Percentiles rank a stretch among this genome's conserved stretches.
Conservation (phyloP, 495 filamentous ascomycete genomes). For the Aspergillus haitiensis region DNA sequence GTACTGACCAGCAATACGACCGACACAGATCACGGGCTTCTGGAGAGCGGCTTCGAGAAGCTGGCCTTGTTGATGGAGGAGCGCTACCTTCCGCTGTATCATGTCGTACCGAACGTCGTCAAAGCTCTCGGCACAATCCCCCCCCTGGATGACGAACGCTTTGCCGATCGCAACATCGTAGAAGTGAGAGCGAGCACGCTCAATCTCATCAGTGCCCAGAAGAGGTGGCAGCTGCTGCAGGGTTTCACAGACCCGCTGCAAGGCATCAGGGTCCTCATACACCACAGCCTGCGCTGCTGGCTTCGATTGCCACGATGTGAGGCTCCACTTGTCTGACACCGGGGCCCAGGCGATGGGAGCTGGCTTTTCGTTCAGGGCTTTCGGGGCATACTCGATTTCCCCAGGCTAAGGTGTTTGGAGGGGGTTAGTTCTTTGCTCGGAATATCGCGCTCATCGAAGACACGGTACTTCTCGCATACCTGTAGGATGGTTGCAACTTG, state of each 20-base stretch:
- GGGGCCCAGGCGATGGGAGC: neutral
- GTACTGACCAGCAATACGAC: constrained; percentile 13
- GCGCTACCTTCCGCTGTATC: constrained; percentile 14
- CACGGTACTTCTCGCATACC: neutral
- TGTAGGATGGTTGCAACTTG: neutral
- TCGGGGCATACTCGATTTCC: neutral
- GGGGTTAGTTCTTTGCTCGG: neutral
- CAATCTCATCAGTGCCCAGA: constrained; percentile 7
- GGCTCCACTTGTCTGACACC: neutral
- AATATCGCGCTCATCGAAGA: neutral
- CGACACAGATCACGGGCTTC: constrained; percentile 10
- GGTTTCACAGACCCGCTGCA: constrained; percentile 7
- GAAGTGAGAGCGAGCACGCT: constrained; percentile 7
- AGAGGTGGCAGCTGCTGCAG: constrained; percentile 9
- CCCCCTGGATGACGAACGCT: constrained; percentile 13
- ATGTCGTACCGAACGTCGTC: constrained; percentile 7
- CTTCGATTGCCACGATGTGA: constrained; percentile 3
- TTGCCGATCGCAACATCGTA: constrained; percentile 7
- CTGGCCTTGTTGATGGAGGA: constrained; percentile 7
- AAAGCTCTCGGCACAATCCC: constrained; percentile 18
- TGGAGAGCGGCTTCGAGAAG: constrained; percentile 1
- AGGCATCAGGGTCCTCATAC: constrained; percentile 10
- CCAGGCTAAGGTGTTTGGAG: neutral
- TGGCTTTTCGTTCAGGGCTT: neutral
- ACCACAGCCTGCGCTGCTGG: constrained; percentile 12